Conservation (phyloP, 768 basidiomycete genomes). For the Mycena vulgaris region DNA sequence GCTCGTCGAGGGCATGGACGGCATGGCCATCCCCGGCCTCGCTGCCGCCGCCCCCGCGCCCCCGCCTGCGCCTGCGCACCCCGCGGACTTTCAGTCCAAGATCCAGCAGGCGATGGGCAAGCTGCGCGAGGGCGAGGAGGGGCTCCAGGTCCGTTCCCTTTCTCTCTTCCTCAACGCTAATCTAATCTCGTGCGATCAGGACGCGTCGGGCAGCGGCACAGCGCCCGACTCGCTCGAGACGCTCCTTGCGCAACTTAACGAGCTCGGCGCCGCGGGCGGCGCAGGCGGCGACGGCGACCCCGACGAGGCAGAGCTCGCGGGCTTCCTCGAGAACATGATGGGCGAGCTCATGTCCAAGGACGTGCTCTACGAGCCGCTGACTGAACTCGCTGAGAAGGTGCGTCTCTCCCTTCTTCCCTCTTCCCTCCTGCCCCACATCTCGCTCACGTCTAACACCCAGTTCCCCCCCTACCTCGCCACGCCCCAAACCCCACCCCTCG, state of each 20-base stretch:
- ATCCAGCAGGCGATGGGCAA: slow-evolving; percentile 84
- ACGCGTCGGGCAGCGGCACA: slow-evolving; percentile 36
- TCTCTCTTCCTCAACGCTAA: background rate
- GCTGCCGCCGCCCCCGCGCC: slow-evolving; percentile 31
- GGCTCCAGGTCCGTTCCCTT: slow-evolving; percentile 48
- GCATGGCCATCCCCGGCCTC: slow-evolving; percentile 37
- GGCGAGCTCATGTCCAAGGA: slow-evolving; percentile 85
- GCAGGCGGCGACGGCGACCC: slow-evolving; percentile 49
- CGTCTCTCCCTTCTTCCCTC: slow-evolving; percentile 33
- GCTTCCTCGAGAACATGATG: slow-evolving; percentile 87
- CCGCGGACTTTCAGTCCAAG: slow-evolving; percentile 73
- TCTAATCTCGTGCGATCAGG: background rate
- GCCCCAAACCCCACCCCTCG: slow-evolving; percentile 67
- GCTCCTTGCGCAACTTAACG: slow-evolving; percentile 65
- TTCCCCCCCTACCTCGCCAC: slow-evolving; percentile 83
- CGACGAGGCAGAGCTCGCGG: slow-evolving; percentile 70
- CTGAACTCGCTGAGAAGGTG: slow-evolving; percentile 83
- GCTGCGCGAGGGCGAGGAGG: slow-evolving; percentile 77
- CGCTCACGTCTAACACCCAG: slow-evolving; percentile 52
- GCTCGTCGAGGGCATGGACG: slow-evolving; percentile 75
- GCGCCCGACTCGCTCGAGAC: slow-evolving; percentile 62
- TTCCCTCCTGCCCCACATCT: background rate
- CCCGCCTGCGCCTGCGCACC: slow-evolving; percentile 19
- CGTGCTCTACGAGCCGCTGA: slow-evolving; percentile 88
- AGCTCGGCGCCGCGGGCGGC: slow-evolving; percentile 53